Evolutionary conservation across 1,284 basidiomycete genomes (phyloP), one percentile per base, ranked within the genome.

Genomic region (Cutaneotrichosporon sp.): DNA sequence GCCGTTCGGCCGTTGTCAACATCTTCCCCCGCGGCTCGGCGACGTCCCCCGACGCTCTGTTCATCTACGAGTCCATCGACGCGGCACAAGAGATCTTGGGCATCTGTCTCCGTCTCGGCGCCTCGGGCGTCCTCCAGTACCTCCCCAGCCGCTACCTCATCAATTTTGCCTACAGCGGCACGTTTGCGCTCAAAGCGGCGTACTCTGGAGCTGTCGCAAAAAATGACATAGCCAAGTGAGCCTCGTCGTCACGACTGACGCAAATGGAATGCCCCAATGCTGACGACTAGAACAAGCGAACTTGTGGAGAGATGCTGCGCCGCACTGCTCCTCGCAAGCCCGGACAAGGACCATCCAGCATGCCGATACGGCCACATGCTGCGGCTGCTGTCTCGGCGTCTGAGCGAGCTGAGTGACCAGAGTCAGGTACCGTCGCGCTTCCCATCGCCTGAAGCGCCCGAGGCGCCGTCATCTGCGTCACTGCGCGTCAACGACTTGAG

Each of bases 31-130:
- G 36, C 40, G 69, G 69, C n/a, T 63, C 66, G 3, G 73, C 73
- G 17, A 68, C 70, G 14, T 70, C 69, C 1, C 72, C 73, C 1
- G 73, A 75, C 55, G 73, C 72, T 3, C 52, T 70, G 46, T 74
- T 70, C 56, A 75, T 75, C 58, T 73, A 69, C 60, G 72, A 73
- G 36, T 68, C 68, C 4, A 71, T 73, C 47, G 70, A 73, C 35
- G 70, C 75, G 0, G 73, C 72, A n/a, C 63, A 67, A 22, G 70
- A 76, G 56, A 65, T 76, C 5, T 61, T 76, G 30, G 47, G 63
- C 26, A 72, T 73, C 38, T 72, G 72, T 35, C 58, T 73, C 4
- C 60, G 68, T 13, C 60, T 76, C 1, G 68, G 65, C 15, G 67
- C 69, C 35, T 59, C 64, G 51, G 73, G 72, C 2, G 68, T 63